These are phyloP conservation scores for Verticillium klebahnii DNA, from an alignment of 2,329 filamentous ascomycete species.

Conservation along the genomic window DNA sequence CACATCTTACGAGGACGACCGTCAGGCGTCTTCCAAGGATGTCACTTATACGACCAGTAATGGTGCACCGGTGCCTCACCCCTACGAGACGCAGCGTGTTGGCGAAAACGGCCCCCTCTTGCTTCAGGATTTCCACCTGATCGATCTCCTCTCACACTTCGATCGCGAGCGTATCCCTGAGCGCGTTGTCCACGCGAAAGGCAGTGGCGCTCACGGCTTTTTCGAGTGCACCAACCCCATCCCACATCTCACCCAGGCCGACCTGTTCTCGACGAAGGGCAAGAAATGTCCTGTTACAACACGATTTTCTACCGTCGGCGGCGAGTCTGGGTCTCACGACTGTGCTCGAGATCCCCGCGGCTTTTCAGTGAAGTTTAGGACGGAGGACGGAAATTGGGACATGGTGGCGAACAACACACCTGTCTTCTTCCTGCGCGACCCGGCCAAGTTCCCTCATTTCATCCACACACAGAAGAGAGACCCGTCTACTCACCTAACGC, in stretches of 20 bases:
- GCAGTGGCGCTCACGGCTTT: constrained; percentile 48
- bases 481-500: constrained; percentile 61
- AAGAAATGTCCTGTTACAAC: constrained; percentile 64
- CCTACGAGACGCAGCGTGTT: constrained; percentile 51
- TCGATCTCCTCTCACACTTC: constrained; percentile 58
- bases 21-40: constrained; percentile 30
- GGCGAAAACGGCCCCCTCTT: constrained; percentile 56
- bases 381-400: constrained; percentile 70
- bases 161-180: constrained; percentile 58
- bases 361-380: constrained; percentile 69
- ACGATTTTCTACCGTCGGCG: constrained; percentile 71
- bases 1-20: constrained; percentile 34
- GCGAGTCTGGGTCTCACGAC: constrained; percentile 66
- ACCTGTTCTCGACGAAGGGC: constrained; percentile 53
- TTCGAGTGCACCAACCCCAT: constrained; percentile 41
- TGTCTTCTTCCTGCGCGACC: constrained; percentile 40
- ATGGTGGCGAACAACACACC: constrained; percentile 4
- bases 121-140: constrained; percentile 55
- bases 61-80: constrained; percentile 51
- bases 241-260: constrained; percentile 47
- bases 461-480: constrained; percentile 75
- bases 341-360: constrained; percentile 67
- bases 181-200: constrained; percentile 55
- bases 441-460: constrained; percentile 68
- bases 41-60: constrained; percentile 51